Evolutionary conservation across 1,284 basidiomycete genomes (phyloP), one percentile per base, ranked within the genome.

Genomic region (Ustilago hordei): DNA sequence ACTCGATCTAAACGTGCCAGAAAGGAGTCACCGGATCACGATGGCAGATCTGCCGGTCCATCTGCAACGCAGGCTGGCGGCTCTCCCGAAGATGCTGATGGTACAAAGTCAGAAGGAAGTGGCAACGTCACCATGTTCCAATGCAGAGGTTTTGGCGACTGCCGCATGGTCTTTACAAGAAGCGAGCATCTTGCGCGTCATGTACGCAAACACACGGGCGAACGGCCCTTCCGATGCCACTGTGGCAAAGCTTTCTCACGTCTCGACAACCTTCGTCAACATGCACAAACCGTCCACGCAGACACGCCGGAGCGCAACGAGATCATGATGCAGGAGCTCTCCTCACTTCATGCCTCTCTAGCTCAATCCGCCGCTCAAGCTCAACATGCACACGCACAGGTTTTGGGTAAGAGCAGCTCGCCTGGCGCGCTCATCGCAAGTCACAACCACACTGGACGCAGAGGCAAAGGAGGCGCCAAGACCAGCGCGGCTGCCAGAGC

Each of bases 181-280:
- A 94, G 92, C 86, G 95, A 98, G 87, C 95, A 98, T 88, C 89
- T 98, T 5, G 95, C 95, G 68, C 90, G 95, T 80, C 95, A 98
- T 89, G 94, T 98, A 84, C 89, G 95, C 79, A 98, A 98, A 90
- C 95, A 98, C 87, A 98, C 95, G 17, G 95, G 95, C 70, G 95
- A 98, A 86, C 91, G 95, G 7, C 95, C 95, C 5, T 98, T 98
- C 87, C 78, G 80, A 35, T 98, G 95, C 86, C 95, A 98, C 85
- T 98, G 95, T 88, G 91, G 91, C 34, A 96, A 97, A 86, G 92
- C 95, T 69, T 98, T 98, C 85, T 96, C 94, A 17, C 92, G 95
- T 31, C 91, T 98, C 83, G 95, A 98, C 88, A 98, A 98, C 85
- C 90, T 98, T 12, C 91, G 95, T 54, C 95, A 98, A 84, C 95